Evolutionary conservation across 148 eudicot genomes (phyloP).

Genomic region (Pharnaceum exiguum): DNA sequence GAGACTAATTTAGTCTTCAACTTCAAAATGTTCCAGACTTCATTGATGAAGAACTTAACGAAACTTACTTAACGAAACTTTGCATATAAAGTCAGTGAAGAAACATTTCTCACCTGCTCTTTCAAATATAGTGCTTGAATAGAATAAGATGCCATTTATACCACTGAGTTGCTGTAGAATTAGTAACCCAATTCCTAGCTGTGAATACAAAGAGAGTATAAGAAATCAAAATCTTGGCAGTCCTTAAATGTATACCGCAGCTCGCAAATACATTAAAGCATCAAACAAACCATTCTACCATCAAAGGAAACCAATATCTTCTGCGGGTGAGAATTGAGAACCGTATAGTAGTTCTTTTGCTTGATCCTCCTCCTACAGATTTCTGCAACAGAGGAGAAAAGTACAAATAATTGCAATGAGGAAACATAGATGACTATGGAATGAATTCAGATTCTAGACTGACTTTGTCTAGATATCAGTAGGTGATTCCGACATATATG

Average conservation of each 20-base stretch:
- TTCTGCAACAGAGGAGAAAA: slow-evolving; percentile 33
- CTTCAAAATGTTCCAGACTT: neutral
- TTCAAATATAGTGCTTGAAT: slow-evolving; percentile 70
- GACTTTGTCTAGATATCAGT: too few species aligned
- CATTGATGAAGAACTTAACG: neutral
- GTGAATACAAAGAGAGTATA: slow-evolving; percentile 17
- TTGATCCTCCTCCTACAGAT: slow-evolving; percentile 67
- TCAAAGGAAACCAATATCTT: slow-evolving; percentile 81
- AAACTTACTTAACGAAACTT: neutral
- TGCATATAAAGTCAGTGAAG: neutral
- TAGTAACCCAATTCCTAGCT: slow-evolving; percentile 81
- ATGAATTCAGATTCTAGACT: too few species aligned
- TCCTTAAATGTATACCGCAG: neutral
- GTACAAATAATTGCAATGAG: too few species aligned
- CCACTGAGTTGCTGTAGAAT: slow-evolving; percentile 87
- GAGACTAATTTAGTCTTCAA: neutral
- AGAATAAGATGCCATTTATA: slow-evolving; percentile 77
- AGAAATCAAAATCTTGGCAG: neutral
- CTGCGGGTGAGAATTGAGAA: slow-evolving; percentile 50
- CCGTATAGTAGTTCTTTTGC: slow-evolving; percentile 52
- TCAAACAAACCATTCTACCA: slow-evolving; percentile 50
- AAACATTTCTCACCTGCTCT: slow-evolving; percentile 57
- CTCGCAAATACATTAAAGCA: slow-evolving; percentile 1
- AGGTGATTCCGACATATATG: too few species aligned
- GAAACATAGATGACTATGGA: too few species aligned